Evolutionary conservation across 345 rosid genomes (phyloP).

Genomic region (Bretschneidera sinensis): DNA sequence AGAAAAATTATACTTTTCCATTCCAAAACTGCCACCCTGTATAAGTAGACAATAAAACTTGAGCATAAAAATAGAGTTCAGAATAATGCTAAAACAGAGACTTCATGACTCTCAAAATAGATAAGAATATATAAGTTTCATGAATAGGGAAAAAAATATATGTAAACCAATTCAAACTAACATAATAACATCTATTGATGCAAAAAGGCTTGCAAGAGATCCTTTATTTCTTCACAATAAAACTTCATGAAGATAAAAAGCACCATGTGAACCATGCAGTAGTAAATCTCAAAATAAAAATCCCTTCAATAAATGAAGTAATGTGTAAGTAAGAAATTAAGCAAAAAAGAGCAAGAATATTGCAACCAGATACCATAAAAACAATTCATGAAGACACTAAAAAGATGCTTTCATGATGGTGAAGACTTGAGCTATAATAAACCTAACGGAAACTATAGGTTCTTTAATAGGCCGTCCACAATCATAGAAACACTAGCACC

Average conservation of each 20-base stretch:
- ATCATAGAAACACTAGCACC: no score
- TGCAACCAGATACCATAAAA: neutral
- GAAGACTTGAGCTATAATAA: neutral
- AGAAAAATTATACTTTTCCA: conserved; percentile 35
- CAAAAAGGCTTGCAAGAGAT: neutral
- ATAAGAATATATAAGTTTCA: neutral
- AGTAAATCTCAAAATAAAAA: neutral
- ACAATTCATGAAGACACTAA: neutral
- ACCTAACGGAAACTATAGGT: neutral
- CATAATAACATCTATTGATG: neutral
- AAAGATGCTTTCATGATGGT: neutral
- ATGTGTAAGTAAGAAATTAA: neutral
- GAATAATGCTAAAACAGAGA: neutral
- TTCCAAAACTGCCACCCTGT: conserved; percentile 36
- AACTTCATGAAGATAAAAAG: neutral
- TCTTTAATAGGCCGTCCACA: neutral
- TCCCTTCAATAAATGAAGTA: neutral
- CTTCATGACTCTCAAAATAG: neutral
- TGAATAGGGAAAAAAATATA: no score
- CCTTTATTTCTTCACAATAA: neutral
- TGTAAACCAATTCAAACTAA: neutral
- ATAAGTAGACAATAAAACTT: neutral
- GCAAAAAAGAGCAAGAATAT: neutral
- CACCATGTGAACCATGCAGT: neutral
- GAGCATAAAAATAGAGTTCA: neutral